Percentiles rank a stretch among this genome's conserved stretches.
Evolutionary conservation across 306 rosid genomes (phyloP).

Genomic region (Malus fusca): DNA sequence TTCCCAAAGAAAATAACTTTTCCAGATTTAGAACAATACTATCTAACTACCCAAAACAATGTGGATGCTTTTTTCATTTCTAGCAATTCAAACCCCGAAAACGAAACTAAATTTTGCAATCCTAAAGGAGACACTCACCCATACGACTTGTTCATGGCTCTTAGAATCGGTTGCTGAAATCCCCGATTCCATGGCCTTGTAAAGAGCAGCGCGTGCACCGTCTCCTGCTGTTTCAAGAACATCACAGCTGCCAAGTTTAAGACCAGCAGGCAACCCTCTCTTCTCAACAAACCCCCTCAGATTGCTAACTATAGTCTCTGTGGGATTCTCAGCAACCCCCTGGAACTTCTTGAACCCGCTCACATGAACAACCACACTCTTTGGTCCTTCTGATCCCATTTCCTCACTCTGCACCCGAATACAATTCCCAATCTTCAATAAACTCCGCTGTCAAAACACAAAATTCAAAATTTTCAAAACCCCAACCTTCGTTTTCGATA

Average conservation of each 20-base stretch:
- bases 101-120: background rate
- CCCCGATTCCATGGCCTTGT: conserved; percentile 48
- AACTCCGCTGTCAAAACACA: background rate
- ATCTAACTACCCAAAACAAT: background rate
- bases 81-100: background rate
- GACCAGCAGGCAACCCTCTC: conserved; percentile 60
- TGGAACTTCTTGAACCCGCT: conserved; percentile 83
- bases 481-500: background rate
- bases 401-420: conserved; percentile 33
- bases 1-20: background rate
- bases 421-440: conserved; percentile 61
- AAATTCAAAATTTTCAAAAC: background rate
- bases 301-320: conserved; percentile 57
- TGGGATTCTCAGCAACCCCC: conserved; percentile 74
- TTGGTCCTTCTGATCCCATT: conserved; percentile 90
- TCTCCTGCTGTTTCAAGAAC: conserved; percentile 65
- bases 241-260: conserved; percentile 72
- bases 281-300: conserved; percentile 52
- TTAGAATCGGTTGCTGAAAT: conserved; percentile 23
- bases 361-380: conserved; percentile 53
- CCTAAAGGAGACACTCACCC: conserved; percentile 45
- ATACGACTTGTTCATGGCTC: conserved; percentile 49
- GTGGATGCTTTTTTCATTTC: background rate
- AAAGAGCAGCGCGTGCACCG: conserved; percentile 49
- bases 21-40: background rate